phyloP scores from a whole-genome alignment of 192 early-diverging fungal genomes.

The Backusella psychrophila region DNA sequence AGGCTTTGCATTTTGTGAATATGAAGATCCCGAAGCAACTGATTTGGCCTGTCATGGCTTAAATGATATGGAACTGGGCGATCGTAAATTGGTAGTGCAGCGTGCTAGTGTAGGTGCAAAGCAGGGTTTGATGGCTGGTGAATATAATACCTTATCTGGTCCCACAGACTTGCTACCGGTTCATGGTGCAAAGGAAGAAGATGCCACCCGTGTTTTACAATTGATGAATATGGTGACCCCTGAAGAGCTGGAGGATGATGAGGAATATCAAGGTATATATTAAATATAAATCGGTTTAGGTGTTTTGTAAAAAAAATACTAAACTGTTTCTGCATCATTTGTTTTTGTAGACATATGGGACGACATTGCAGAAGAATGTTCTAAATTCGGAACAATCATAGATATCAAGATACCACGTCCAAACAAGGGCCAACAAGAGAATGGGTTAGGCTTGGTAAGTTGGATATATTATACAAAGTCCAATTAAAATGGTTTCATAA shows the following conservation, averaged over 20 bases:
- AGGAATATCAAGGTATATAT: conserved; percentile 76
- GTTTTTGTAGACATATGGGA: conserved; percentile 71
- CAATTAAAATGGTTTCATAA: background rate
- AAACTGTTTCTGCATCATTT: background rate
- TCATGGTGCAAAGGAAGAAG: conserved; percentile 49
- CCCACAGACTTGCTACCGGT: conserved; percentile 33
- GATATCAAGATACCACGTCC: conserved; percentile 87
- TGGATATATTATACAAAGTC: too few relatives aligned
- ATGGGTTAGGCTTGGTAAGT: conserved; percentile 83
- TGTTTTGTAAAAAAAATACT: too few relatives aligned
- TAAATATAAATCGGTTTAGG: background rate
- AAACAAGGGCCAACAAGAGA: conserved; percentile 42
- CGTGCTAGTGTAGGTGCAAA: conserved; percentile 84
- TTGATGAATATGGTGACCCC: conserved; percentile 93
- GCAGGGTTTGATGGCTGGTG: conserved; percentile 35
- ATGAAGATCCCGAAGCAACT: conserved; percentile 80
- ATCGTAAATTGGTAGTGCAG: conserved; percentile 92
- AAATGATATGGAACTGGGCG: conserved; percentile 94
- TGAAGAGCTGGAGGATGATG: conserved; percentile 81
- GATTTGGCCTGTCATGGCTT: conserved; percentile 94
- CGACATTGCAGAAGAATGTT: conserved; percentile 89
- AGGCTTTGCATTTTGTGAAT: conserved; percentile 98
- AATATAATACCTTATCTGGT: background rate
- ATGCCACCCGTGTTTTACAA: conserved; percentile 81
- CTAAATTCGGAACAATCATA: conserved; percentile 79